Evolutionary conservation across 257 asterid genomes (phyloP).

Genomic region (Petrea volubilis): DNA sequence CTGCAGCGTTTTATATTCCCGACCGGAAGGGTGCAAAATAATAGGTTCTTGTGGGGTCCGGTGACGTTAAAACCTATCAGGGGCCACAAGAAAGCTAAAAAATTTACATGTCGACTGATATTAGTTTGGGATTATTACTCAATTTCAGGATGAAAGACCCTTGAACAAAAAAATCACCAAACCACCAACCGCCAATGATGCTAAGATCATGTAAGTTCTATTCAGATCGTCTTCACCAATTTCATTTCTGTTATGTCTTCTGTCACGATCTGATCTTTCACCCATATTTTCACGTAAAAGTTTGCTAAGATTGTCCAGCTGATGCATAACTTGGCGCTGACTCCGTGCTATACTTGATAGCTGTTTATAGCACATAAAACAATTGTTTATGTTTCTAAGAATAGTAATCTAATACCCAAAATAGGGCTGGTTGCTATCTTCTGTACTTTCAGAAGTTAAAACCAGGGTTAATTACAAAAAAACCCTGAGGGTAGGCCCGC

Average conservation of each 20-base stretch:
- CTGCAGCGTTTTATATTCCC: slow-evolving; percentile 24
- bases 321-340: slow-evolving; percentile 84
- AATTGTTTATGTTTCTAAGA: neutral
- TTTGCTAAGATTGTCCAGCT: slow-evolving; percentile 66
- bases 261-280: slow-evolving; percentile 23
- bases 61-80: slow-evolving; percentile 11
- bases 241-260: slow-evolving; percentile 13
- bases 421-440: neutral
- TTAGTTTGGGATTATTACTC: slow-evolving; percentile 5
- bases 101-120: slow-evolving; percentile 23
- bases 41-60: slow-evolving; percentile 18
- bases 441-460: neutral
- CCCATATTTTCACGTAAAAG: slow-evolving; percentile 45
- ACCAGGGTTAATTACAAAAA: no score
- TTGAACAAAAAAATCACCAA: slow-evolving; percentile 42
- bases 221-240: neutral
- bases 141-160: slow-evolving; percentile 33
- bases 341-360: slow-evolving; percentile 62
- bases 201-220: slow-evolving; percentile 28
- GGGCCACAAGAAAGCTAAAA: slow-evolving; percentile 14
- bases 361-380: slow-evolving; percentile 32
- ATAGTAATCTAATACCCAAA: neutral
- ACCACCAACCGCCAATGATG: slow-evolving; percentile 51
- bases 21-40: slow-evolving; percentile 32
- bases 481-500: no score